phyloP scores from a whole-genome alignment of 1,284 basidiomycete species.

The Pulveroboletus sp. region DNA sequence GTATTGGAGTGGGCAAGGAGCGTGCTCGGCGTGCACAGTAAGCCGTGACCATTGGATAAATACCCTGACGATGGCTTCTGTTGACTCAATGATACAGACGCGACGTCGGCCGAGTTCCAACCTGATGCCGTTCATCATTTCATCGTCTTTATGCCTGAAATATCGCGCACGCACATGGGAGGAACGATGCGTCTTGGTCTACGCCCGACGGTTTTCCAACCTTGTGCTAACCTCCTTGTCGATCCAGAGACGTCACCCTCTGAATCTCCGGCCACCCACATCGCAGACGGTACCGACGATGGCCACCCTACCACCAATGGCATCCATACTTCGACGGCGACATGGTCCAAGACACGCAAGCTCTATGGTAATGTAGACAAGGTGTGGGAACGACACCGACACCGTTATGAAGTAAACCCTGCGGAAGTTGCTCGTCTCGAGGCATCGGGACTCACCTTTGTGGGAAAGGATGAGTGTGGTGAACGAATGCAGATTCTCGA shows the following conservation, averaged over 20 bases:
- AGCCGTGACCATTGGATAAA: conserved; percentile 16
- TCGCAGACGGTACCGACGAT: conserved; percentile 3
- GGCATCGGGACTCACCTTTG: conserved; percentile 77
- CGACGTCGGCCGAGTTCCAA: conserved; percentile 87
- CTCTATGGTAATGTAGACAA: conserved; percentile 85
- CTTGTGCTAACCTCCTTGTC: conserved; percentile 28
- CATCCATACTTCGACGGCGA: conserved; percentile 43
- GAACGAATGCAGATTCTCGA: conserved; percentile 98
- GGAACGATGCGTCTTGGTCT: conserved; percentile 98
- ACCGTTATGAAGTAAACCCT: conserved; percentile 98
- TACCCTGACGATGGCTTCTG: conserved; percentile 2
- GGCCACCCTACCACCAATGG: conserved; percentile 23
- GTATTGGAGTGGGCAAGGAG: conserved; percentile 95
- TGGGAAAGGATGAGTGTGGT: conserved; percentile 93
- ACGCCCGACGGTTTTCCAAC: conserved; percentile 88
- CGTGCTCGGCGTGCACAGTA: conserved; percentile 75
- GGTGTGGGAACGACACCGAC: conserved; percentile 97
- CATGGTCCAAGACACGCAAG: conserved; percentile 70
- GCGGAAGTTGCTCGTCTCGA: conserved; percentile 78
- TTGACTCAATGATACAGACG: conserved; percentile 50
- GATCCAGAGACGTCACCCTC: conserved; percentile 17
- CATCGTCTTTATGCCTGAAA: conserved; percentile 98
- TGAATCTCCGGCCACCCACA: conserved; percentile 10
- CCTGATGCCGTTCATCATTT: conserved; percentile 64
- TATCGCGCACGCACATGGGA: conserved; percentile 97